A percentile compares a stretch with the other conserved stretches of the same genome.
Conservation (phyloP, 2,329 filamentous ascomycete species). For the Cladosporium colombiae region DNA sequence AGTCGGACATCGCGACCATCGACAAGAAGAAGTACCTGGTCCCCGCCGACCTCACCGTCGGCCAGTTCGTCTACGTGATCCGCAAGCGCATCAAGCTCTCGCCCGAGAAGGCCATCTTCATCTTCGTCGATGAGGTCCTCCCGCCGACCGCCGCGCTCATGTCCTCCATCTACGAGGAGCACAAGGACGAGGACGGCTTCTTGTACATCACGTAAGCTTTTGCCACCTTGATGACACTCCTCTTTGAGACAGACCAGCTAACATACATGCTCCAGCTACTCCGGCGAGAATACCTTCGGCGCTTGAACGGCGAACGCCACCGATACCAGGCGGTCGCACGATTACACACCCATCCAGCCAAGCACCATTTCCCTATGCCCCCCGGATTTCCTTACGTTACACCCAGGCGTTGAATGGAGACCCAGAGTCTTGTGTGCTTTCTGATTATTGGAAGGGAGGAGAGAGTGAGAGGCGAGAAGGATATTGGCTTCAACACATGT, state of each 20-base stretch:
- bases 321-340: constrained; percentile 16
- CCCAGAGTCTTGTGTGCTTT: constrained; percentile 15
- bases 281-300: constrained; percentile 98
- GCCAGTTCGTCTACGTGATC: constrained; percentile 99
- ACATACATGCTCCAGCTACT: constrained; percentile 62
- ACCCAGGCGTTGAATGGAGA: constrained; percentile 17
- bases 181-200: constrained; percentile 87
- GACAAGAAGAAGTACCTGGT: constrained; percentile 99
- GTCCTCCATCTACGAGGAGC: constrained; percentile 99
- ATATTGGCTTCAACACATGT: constrained; percentile 18
- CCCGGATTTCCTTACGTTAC: constrained; percentile 20
- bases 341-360: constrained; percentile 11
- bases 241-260: constrained; percentile 23
- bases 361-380: constrained; percentile 11
- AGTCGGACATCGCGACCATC: constrained; percentile 98
- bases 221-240: neutral
- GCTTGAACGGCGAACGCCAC: constrained; percentile 24
- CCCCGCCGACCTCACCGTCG: constrained; percentile 93
- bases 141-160: constrained; percentile 96
- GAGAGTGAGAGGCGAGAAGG: neutral
- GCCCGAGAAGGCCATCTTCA: constrained; percentile 99
- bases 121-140: constrained; percentile 98
- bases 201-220: constrained; percentile 87
- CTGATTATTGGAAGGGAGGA: constrained; percentile 5
- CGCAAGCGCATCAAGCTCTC: constrained; percentile 99